Conservation (phyloP, 495 filamentous ascomycete species). For the Aspergillus conjunctus region DNA sequence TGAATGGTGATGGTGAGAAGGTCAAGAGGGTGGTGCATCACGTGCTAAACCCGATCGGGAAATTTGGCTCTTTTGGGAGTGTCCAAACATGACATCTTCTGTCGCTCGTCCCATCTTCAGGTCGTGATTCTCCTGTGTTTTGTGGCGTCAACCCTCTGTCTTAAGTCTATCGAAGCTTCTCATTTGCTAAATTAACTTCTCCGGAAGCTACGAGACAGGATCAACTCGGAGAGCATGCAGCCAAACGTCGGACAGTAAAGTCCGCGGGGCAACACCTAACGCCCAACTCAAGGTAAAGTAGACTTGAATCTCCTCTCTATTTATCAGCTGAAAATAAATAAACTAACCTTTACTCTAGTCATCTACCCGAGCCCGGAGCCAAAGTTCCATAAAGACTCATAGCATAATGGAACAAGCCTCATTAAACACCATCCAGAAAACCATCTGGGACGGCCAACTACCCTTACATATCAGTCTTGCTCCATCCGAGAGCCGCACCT, state of each 20-base stretch:
- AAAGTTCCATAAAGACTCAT: conserved; percentile 23
- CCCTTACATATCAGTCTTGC: conserved; percentile 55
- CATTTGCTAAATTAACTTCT: not conserved
- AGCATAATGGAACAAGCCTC: conserved; percentile 27
- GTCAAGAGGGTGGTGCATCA: not conserved
- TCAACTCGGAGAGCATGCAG: not conserved
- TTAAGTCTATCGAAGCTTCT: not conserved
- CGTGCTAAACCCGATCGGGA: conserved; percentile 13
- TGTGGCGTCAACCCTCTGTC: not conserved
- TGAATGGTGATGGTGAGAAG: not conserved
- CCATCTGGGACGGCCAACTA: conserved; percentile 53
- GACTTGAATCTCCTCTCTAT: not conserved
- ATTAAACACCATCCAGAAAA: conserved; percentile 44
- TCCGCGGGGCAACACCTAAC: not conserved
- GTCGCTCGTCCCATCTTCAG: not conserved
- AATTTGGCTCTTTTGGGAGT: conserved; percentile 8
- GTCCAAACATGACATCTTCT: conserved; percentile 7
- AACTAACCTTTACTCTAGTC: not conserved
- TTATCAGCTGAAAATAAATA: not conserved
- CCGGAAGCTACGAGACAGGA: not conserved
- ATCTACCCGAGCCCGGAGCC: not conserved
- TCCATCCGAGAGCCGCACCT: conserved; percentile 56
- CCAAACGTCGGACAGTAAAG: conserved; percentile 1
- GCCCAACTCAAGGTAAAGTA: conserved; percentile 2
- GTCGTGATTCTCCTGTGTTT: not conserved